Evolutionary conservation across 371 early-diverging fungal genomes (phyloP).

Genomic region (Apophysomyces trapeziformis): DNA sequence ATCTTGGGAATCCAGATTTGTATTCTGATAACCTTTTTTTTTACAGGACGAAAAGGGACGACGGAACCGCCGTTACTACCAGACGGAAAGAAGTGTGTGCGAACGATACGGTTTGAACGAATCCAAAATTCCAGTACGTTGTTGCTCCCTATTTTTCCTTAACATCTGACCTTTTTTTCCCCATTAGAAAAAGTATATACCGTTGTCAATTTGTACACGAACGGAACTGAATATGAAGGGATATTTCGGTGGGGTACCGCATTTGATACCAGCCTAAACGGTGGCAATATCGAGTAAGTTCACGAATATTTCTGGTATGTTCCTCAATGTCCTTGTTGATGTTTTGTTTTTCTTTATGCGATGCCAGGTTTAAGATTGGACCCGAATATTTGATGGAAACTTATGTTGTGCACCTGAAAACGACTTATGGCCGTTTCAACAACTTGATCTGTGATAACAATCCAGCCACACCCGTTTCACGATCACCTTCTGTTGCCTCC

Average conservation of each 20-base stretch:
- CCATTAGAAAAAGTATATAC: slow-evolving; percentile 57
- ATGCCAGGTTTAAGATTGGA: slow-evolving; percentile 55
- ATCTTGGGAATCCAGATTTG: not conserved
- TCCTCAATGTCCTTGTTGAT: not conserved
- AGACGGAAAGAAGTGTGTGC: slow-evolving; percentile 59
- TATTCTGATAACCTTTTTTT: slow-evolving; percentile 7
- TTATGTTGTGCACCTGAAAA: slow-evolving; percentile 58
- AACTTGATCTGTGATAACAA: slow-evolving; percentile 57
- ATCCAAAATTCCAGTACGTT: slow-evolving; percentile 49
- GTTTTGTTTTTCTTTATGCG: not conserved
- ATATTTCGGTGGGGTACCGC: slow-evolving; percentile 65
- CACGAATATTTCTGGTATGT: not conserved
- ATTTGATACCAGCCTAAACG: slow-evolving; percentile 58
- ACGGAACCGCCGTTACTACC: slow-evolving; percentile 43
- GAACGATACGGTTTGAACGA: slow-evolving; percentile 65
- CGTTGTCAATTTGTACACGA: slow-evolving; percentile 55
- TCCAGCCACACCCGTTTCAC: slow-evolving; percentile 50
- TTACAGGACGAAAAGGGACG: slow-evolving; percentile 29
- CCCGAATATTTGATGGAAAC: slow-evolving; percentile 63
- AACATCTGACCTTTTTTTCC: not conserved
- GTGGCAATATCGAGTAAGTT: slow-evolving; percentile 60
- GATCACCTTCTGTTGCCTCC: slow-evolving; percentile 48
- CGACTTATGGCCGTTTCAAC: slow-evolving; percentile 56
- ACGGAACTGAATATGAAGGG: slow-evolving; percentile 54
- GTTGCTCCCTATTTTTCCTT: not conserved